phyloP scores from a whole-genome alignment of 2,329 filamentous ascomycete species.

The Verticillium albo-atrum region DNA sequence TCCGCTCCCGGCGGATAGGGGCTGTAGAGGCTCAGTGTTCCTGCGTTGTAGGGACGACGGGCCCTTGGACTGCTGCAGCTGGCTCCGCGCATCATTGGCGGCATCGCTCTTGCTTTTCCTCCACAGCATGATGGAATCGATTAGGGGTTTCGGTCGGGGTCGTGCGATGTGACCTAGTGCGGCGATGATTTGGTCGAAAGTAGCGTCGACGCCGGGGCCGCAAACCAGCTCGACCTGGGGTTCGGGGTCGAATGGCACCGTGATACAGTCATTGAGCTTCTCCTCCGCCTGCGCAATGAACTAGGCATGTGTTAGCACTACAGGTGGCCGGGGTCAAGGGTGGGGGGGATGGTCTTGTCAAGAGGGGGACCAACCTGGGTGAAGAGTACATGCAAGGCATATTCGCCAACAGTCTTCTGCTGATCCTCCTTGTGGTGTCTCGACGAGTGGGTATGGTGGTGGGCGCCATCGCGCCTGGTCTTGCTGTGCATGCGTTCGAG shows the following conservation, averaged over 20 bases:
- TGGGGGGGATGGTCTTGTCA: neutral
- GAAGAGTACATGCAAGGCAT: constrained; percentile 93
- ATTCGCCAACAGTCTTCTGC: constrained; percentile 93
- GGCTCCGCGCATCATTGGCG: constrained; percentile 62
- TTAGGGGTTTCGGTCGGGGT: constrained; percentile 88
- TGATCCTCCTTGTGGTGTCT: constrained; percentile 65
- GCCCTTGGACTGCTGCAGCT: constrained; percentile 51
- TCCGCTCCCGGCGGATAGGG: constrained; percentile 24
- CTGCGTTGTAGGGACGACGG: constrained; percentile 52
- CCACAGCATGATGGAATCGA: constrained; percentile 98
- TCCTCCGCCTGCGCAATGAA: constrained; percentile 97
- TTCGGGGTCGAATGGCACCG: constrained; percentile 73
- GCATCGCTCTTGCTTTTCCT: constrained; percentile 92
- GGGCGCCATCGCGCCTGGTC: constrained; percentile 65
- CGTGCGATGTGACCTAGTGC: constrained; percentile 93
- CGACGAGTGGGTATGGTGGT: constrained; percentile 73
- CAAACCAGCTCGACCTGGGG: constrained; percentile 85
- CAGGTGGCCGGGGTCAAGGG: neutral
- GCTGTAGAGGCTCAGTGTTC: constrained; percentile 68
- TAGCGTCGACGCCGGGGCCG: constrained; percentile 79
- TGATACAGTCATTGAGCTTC: constrained; percentile 86
- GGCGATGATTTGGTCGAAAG: constrained; percentile 90
- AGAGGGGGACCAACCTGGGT: constrained; percentile 38
- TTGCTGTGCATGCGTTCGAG: constrained; percentile 61
- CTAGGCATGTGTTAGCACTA: constrained; percentile 35